Base-by-base conservation (phyloP, 1,139 yeast species). In the Meyerozyma sp. region DNA sequence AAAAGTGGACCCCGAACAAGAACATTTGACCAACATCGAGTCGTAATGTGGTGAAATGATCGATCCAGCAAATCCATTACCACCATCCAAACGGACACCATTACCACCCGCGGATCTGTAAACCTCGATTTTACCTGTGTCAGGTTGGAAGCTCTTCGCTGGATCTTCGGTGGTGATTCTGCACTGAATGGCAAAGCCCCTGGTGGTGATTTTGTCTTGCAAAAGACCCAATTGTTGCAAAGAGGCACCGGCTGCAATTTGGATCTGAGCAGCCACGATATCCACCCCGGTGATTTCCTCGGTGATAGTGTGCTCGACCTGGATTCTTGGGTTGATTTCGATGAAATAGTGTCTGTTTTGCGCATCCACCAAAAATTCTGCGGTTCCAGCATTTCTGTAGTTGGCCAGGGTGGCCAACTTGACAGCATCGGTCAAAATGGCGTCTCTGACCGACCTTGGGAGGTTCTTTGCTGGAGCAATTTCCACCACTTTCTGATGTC, bases 101-200 rank as follows among this genome's bases (percentile, higher is more conserved):
- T 93, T 93, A 75, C 99, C 99, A 72, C 99, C 99, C 34, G 98
- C 89, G 32, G 98, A 90, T 66, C 98, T 81, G 74, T 93, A 93
- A 40, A 93, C 99, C 67, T 93, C 99, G 55, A 93, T 86, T 68
- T 93, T 90, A 63, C 99, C 99, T 3, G 98, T 94, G 63, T 93
- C 99, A 14, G 99, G 99, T 68, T 88, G 97, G 82, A 93, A 93
- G 63, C 84, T 88, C 72, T 90, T 91, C 40, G 96, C 65, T 16
- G 99, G 98, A 62, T 93, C 98, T 70, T 93, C 99, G 42, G 98
- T 94, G 44, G 98, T 93, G 70, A 93, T 93, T 78, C 98, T 90
- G 76, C 98, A 94, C 73, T 93, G 99, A 57, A 93, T 93, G 38
- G 98, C 98, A 65, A 91, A 93, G 10, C 99, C 99, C 63, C 98